Percentiles rank a stretch among this genome's conserved stretches.
phyloP scores from a whole-genome alignment of 495 filamentous ascomycete species.

The Talaromyces trachyspermus region DNA sequence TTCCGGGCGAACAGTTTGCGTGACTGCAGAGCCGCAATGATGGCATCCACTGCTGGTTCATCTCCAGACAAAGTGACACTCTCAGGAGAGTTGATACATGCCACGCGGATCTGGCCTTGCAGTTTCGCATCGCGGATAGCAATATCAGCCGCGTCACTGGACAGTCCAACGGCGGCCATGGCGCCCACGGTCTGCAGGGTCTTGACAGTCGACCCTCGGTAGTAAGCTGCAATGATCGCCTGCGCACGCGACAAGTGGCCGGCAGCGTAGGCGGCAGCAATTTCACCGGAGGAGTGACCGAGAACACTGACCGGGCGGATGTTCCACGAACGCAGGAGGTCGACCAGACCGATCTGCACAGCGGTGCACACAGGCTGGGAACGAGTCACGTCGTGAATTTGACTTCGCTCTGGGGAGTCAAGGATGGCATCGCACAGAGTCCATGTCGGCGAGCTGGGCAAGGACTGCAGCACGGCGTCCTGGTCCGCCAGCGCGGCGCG shows the following conservation, averaged over 20 bases:
- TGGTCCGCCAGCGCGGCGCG: conserved; percentile 24
- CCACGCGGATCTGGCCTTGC: conserved; percentile 11
- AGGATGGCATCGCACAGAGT: conserved; percentile 24
- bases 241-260: conserved; percentile 11
- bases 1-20: conserved; percentile 38
- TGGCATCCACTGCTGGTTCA: conserved; percentile 11
- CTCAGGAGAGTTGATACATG: conserved; percentile 24
- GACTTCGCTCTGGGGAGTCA: conserved; percentile 8
- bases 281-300: conserved; percentile 31
- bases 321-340: conserved; percentile 18
- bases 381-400: no score
- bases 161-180: conserved; percentile 18
- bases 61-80: conserved; percentile 24
- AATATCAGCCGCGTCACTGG: neutral
- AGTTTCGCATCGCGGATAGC: neutral
- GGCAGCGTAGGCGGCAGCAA: conserved; percentile 27
- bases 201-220: conserved; percentile 15
- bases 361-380: conserved; percentile 22
- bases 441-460: conserved; percentile 41
- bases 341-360: conserved; percentile 24
- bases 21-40: conserved; percentile 7
- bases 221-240: conserved; percentile 24
- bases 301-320: conserved; percentile 13
- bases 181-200: conserved; percentile 6
- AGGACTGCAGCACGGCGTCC: conserved; percentile 18